phyloP scores from a whole-genome alignment of 805 yeast genomes.

The Candida khao-thaluensis region DNA sequence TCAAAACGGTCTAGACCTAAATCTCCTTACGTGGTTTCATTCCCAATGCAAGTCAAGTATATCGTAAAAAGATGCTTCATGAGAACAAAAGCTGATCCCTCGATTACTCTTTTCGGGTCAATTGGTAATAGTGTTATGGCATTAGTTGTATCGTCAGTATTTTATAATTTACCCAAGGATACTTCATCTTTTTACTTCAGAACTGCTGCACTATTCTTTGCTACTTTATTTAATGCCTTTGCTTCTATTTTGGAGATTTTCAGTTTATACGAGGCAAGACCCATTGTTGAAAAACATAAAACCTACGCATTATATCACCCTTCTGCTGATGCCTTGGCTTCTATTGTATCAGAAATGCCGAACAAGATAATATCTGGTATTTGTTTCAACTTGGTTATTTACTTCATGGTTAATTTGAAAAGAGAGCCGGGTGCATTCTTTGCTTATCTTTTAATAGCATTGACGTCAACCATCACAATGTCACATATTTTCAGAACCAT shows the following conservation, averaged over 20 bases:
- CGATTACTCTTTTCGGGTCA: conserved; percentile 51
- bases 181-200: conserved; percentile 60
- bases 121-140: conserved; percentile 57
- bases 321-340: conserved; percentile 68
- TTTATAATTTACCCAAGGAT: conserved; percentile 47
- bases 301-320: conserved; percentile 73
- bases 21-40: conserved; percentile 43
- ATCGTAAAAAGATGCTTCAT: conserved; percentile 55
- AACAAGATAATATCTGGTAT: conserved; percentile 44
- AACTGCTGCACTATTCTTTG: conserved; percentile 62
- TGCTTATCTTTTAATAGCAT: conserved; percentile 34
- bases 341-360: conserved; percentile 62
- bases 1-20: conserved; percentile 32
- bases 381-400: conserved; percentile 31
- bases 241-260: conserved; percentile 60
- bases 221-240: conserved; percentile 60
- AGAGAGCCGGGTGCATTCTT: conserved; percentile 38
- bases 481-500: conserved; percentile 43
- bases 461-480: conserved; percentile 39
- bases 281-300: conserved; percentile 69
- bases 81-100: conserved; percentile 55
- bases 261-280: conserved; percentile 57
- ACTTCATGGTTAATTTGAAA: conserved; percentile 52
- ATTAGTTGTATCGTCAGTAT: conserved; percentile 59
- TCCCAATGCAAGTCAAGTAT: conserved; percentile 49